Conservation (phyloP, 768 basidiomycete species). For the Psilocybe cyanescens region DNA sequence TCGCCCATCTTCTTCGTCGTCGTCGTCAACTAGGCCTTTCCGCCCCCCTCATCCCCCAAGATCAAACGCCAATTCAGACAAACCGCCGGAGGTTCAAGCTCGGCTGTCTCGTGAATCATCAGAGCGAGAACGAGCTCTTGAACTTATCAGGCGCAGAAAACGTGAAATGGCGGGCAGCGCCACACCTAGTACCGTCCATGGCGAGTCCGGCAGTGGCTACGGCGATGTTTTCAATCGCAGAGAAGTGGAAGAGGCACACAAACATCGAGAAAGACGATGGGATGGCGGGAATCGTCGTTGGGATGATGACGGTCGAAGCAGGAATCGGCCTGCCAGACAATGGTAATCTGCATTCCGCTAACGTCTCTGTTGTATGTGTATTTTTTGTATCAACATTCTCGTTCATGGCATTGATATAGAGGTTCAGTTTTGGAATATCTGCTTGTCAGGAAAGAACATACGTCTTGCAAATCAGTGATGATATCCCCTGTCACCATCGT, state of each 20-base stretch:
- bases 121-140: slow-evolving; percentile 77
- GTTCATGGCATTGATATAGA: neutral
- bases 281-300: slow-evolving; percentile 18
- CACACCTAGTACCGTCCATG: slow-evolving; percentile 73
- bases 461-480: neutral
- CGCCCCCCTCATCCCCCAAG: slow-evolving; percentile 22
- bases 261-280: slow-evolving; percentile 37
- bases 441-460: too few species aligned
- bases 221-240: slow-evolving; percentile 70
- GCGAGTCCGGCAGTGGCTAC: slow-evolving; percentile 52
- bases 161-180: slow-evolving; percentile 65
- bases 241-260: slow-evolving; percentile 76
- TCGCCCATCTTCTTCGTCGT: slow-evolving; percentile 32
- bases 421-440: too few species aligned
- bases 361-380: slow-evolving; percentile 2
- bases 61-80: slow-evolving; percentile 20
- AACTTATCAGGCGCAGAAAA: slow-evolving; percentile 67
- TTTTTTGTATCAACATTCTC: slow-evolving; percentile 3
- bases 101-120: slow-evolving; percentile 74
- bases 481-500: too few species aligned
- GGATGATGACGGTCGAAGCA: slow-evolving; percentile 18
- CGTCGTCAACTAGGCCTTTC: slow-evolving; percentile 17
- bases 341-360: slow-evolving; percentile 13
- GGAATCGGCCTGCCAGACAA: slow-evolving; percentile 13
- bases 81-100: slow-evolving; percentile 50